These are phyloP conservation scores for Globisporangium radiosum DNA, from an alignment of 352 stramenopile species.

Conservation along the genomic window DNA sequence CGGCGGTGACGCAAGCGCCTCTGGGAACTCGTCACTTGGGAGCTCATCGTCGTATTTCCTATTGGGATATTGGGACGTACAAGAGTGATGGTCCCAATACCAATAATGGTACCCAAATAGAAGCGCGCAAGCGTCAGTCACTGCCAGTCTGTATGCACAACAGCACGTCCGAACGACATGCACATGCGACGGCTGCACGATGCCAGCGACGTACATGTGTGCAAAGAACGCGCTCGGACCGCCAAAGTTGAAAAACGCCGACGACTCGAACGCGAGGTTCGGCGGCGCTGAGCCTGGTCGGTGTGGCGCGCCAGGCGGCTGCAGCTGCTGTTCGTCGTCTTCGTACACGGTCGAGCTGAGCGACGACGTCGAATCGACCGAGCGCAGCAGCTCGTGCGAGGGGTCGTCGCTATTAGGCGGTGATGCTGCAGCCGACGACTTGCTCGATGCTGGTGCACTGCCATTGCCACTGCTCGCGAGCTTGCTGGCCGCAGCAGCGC, in stretches of 20 bases:
- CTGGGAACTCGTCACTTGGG: slow-evolving; percentile 3
- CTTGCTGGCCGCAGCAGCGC: too few relatives aligned
- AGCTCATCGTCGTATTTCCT: slow-evolving; percentile 35
- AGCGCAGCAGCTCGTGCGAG: slow-evolving; percentile 10
- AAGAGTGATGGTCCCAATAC: too few relatives aligned
- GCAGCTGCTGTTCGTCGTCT: slow-evolving; percentile 16
- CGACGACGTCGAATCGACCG: slow-evolving; percentile 19
- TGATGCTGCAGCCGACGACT: slow-evolving; percentile 4
- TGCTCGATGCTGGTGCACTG: neutral
- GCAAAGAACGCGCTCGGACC: slow-evolving; percentile 39
- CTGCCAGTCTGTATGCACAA: neutral
- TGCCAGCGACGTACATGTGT: slow-evolving; percentile 19
- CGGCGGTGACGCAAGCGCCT: slow-evolving; percentile 11
- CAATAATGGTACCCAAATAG: too few relatives aligned
- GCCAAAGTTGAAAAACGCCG: slow-evolving; percentile 39
- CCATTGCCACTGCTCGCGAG: too few relatives aligned
- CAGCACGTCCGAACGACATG: too few relatives aligned
- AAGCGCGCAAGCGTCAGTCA: neutral
- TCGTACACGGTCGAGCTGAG: slow-evolving; percentile 21
- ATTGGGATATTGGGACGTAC: neutral
- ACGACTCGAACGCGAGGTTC: slow-evolving; percentile 33
- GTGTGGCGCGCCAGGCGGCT: neutral
- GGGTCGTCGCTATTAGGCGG: slow-evolving; percentile 9
- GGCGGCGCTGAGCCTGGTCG: slow-evolving; percentile 14
- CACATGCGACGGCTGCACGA: neutral